Evolutionary conservation across 805 yeast species (phyloP).

Genomic region (Yarrowia divulgata): DNA sequence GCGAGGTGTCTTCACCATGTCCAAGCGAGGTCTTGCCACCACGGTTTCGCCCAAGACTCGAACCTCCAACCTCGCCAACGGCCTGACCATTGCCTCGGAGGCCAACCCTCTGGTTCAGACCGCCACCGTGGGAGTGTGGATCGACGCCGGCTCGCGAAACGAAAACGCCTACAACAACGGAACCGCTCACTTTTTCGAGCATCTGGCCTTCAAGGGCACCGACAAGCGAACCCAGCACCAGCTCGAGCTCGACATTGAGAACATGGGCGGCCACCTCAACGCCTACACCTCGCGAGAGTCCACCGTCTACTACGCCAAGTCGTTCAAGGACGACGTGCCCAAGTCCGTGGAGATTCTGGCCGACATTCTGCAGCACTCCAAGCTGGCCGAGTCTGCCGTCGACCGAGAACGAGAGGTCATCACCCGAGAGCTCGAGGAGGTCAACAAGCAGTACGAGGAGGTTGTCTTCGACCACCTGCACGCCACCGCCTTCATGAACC

Average conservation of each 20-base stretch:
- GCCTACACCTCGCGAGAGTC: constrained; percentile 99
- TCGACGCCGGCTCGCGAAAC: constrained; percentile 98
- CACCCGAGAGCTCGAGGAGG: constrained; percentile 95
- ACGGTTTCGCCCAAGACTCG: constrained; percentile 55
- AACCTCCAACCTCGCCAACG: constrained; percentile 84
- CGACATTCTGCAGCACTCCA: constrained; percentile 87
- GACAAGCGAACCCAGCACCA: constrained; percentile 76
- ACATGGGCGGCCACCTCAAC: constrained; percentile 94
- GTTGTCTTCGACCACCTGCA: constrained; percentile 97
- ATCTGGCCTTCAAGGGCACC: constrained; percentile 96
- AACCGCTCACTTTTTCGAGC: constrained; percentile 97
- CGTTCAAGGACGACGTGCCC: constrained; percentile 80
- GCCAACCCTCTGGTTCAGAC: constrained; percentile 84
- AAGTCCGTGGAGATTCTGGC: constrained; percentile 85
- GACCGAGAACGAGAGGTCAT: constrained; percentile 97
- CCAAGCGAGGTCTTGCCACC: constrained; percentile 36
- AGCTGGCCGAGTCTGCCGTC: constrained; percentile 80
- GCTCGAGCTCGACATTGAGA: constrained; percentile 91
- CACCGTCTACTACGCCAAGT: constrained; percentile 94
- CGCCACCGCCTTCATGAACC: constrained; percentile 86
- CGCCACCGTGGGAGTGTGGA: constrained; percentile 98
- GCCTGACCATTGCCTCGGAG: constrained; percentile 93
- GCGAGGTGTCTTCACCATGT: constrained; percentile 38
- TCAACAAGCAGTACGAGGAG: constrained; percentile 97
- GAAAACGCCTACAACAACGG: constrained; percentile 86